phyloP scores from a whole-genome alignment of 257 asterid genomes.

The Salvia rosmarinus region DNA sequence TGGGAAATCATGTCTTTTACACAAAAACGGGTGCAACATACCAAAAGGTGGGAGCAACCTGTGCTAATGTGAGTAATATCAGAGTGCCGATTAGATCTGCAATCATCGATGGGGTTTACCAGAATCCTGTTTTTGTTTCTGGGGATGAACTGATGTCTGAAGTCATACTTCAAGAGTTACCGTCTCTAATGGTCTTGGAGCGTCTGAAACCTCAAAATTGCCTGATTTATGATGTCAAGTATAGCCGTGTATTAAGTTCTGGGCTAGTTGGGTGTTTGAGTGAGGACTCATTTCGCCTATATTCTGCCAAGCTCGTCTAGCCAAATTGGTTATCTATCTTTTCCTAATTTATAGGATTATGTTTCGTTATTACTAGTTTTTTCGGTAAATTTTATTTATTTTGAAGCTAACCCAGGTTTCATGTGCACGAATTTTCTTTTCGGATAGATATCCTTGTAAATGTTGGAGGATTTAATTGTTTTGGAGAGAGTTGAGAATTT shows the following conservation, averaged over 20 bases:
- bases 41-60: conserved; percentile 54
- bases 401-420: neutral
- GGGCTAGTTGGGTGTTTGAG: conserved; percentile 73
- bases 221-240: conserved; percentile 74
- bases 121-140: conserved; percentile 60
- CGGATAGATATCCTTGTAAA: neutral
- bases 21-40: conserved; percentile 51
- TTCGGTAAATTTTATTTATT: neutral
- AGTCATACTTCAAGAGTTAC: conserved; percentile 68
- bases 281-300: conserved; percentile 61
- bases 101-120: conserved; percentile 52
- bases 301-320: conserved; percentile 48
- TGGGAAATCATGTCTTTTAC: conserved; percentile 70
- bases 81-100: conserved; percentile 73
- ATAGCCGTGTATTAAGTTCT: conserved; percentile 37
- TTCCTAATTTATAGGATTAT: too few species aligned
- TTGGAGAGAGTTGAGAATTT: too few species aligned
- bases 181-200: conserved; percentile 52
- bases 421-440: neutral
- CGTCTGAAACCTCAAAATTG: conserved; percentile 44
- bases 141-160: conserved; percentile 65
- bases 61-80: conserved; percentile 58
- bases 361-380: neutral
- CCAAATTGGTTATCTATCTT: too few species aligned
- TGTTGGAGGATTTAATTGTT: neutral